A percentile compares a stretch with the other conserved stretches of the same genome.
phyloP scores from a whole-genome alignment of 129 eudicot species.

The Solidago caesia region DNA sequence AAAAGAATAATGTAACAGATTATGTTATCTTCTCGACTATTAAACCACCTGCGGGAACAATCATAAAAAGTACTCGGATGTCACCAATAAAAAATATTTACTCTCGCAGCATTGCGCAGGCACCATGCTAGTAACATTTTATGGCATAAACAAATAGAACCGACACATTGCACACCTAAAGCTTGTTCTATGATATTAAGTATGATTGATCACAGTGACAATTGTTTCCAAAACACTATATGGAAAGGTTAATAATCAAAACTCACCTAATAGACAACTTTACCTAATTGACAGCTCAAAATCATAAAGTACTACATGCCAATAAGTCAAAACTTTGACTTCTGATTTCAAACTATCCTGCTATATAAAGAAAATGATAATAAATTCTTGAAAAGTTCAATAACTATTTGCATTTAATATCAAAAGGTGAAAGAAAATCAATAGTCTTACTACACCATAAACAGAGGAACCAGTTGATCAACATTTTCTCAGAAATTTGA shows the following conservation, averaged over 20 bases:
- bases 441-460: too few relatives aligned
- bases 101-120: too few relatives aligned
- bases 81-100: too few relatives aligned
- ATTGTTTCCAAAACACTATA: constrained; percentile 1
- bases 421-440: neutral
- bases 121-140: neutral
- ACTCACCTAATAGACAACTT: constrained; percentile 12
- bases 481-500: too few relatives aligned
- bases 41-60: too few relatives aligned
- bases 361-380: neutral
- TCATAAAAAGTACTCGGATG: neutral
- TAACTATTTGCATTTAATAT: neutral
- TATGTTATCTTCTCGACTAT: too few relatives aligned
- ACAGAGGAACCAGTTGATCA: too few relatives aligned
- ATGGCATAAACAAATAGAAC: neutral
- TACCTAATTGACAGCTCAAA: constrained; percentile 26
- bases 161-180: neutral
- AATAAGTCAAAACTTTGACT: constrained; percentile 15
- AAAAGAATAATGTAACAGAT: too few relatives aligned
- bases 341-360: neutral
- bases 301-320: constrained; percentile 18
- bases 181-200: neutral
- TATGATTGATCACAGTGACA: neutral
- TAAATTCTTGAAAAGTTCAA: neutral
- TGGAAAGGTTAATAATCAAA: constrained; percentile 16